These are phyloP conservation scores for Extremus antarcticus DNA, from an alignment of 495 filamentous ascomycete genomes.

Conservation along the genomic window DNA sequence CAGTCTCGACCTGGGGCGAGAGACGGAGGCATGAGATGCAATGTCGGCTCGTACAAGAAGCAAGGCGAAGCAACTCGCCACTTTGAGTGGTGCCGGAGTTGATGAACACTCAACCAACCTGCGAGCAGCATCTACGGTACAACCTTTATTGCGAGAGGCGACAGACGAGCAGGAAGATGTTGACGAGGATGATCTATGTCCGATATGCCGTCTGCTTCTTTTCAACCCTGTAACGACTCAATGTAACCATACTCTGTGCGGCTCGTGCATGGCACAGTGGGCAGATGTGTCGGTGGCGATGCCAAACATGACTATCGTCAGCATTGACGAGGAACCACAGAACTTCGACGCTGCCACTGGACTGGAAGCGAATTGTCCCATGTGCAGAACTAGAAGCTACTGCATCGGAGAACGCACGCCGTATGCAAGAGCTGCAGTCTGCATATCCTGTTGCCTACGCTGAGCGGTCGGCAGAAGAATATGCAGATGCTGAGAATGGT, in stretches of 20 bases:
- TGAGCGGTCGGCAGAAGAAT: slow-evolving; percentile 19
- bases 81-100: too few relatives aligned
- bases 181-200: slow-evolving; percentile 21
- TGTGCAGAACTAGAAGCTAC: slow-evolving; percentile 22
- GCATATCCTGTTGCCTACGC: slow-evolving; percentile 15
- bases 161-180: too few relatives aligned
- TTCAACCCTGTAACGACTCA: slow-evolving; percentile 20
- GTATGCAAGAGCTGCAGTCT: slow-evolving; percentile 1
- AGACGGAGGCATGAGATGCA: too few relatives aligned
- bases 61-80: too few relatives aligned
- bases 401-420: slow-evolving; percentile 7
- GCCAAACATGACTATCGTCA: slow-evolving; percentile 12
- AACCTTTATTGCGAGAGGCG: too few relatives aligned
- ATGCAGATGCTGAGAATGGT: background rate
- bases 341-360: slow-evolving; percentile 11
- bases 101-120: too few relatives aligned
- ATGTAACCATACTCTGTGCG: slow-evolving; percentile 22
- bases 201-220: slow-evolving; percentile 24
- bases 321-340: slow-evolving; percentile 17
- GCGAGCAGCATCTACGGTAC: too few relatives aligned
- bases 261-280: slow-evolving; percentile 23
- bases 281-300: slow-evolving; percentile 15
- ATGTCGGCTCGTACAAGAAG: too few relatives aligned
- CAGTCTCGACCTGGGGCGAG: too few relatives aligned
- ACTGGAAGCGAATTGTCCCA: slow-evolving; percentile 22